Evolutionary conservation across 2,329 filamentous ascomycete genomes (phyloP).

Genomic region (Aspergillus persii): DNA sequence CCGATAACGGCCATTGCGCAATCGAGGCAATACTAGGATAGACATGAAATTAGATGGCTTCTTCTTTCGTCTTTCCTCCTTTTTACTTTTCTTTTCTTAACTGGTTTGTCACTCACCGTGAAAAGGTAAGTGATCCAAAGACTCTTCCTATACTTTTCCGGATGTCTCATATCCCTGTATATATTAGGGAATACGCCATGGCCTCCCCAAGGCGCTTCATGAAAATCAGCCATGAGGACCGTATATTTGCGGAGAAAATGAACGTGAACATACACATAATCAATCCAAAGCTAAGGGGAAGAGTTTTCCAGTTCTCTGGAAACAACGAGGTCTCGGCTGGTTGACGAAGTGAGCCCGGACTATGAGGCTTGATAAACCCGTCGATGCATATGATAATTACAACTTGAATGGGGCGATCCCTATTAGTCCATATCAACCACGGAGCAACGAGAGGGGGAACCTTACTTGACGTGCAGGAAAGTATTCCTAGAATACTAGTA

Average conservation of each 20-base stretch:
- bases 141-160: conserved; percentile 73
- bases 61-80: background rate
- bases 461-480: conserved; percentile 81
- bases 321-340: conserved; percentile 79
- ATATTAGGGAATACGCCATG: conserved; percentile 81
- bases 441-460: conserved; percentile 38
- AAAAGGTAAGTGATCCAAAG: conserved; percentile 81
- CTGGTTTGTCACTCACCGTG: conserved; percentile 56
- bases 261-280: conserved; percentile 63
- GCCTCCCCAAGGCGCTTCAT: conserved; percentile 63
- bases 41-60: conserved; percentile 9
- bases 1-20: conserved; percentile 77
- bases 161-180: conserved; percentile 75
- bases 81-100: background rate
- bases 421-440: background rate
- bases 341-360: conserved; percentile 78
- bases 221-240: conserved; percentile 4
- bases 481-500: conserved; percentile 87
- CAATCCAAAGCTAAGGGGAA: conserved; percentile 85
- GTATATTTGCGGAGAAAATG: no score
- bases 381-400: conserved; percentile 80
- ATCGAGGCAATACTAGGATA: conserved; percentile 69
- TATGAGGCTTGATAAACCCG: conserved; percentile 75
- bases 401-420: conserved; percentile 54
- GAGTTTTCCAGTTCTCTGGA: conserved; percentile 78